A percentile compares a stretch with the other conserved stretches of the same genome.
phyloP scores from a whole-genome alignment of 1,139 yeast species.

The Hemisphaericaspora xylofermentans region DNA sequence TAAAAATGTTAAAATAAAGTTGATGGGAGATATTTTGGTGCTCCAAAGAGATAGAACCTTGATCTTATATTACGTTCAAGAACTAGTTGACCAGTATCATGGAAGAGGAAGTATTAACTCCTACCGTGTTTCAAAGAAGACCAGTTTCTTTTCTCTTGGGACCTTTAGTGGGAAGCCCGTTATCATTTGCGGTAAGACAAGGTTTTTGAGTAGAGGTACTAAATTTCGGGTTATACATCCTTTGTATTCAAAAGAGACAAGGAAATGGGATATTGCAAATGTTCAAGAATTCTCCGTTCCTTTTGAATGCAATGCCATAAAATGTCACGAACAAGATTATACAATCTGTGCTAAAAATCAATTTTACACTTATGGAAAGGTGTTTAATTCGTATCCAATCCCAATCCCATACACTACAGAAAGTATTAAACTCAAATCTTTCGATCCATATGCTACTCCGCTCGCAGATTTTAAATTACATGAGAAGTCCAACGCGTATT shows the following conservation, averaged over 20 bases:
- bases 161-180: not conserved
- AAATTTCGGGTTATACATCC: not conserved
- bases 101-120: not conserved
- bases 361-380: not conserved
- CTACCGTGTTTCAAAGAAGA: not conserved
- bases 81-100: not conserved
- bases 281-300: slow-evolving; percentile 1
- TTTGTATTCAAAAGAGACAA: not conserved
- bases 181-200: not conserved
- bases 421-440: not conserved
- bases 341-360: not conserved
- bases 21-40: not conserved
- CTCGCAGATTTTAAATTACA: not conserved
- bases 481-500: not conserved
- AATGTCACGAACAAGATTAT: not conserved
- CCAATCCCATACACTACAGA: not conserved
- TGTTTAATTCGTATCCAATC: not conserved
- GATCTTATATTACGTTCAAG: not conserved
- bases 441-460: not conserved
- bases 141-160: not conserved
- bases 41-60: not conserved
- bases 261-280: not conserved
- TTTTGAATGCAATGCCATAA: not conserved
- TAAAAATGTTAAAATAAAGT: not conserved
- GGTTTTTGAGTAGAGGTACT: not conserved